phyloP scores from a whole-genome alignment of 1,139 yeast genomes.

The Suhomyces yuchorum region DNA sequence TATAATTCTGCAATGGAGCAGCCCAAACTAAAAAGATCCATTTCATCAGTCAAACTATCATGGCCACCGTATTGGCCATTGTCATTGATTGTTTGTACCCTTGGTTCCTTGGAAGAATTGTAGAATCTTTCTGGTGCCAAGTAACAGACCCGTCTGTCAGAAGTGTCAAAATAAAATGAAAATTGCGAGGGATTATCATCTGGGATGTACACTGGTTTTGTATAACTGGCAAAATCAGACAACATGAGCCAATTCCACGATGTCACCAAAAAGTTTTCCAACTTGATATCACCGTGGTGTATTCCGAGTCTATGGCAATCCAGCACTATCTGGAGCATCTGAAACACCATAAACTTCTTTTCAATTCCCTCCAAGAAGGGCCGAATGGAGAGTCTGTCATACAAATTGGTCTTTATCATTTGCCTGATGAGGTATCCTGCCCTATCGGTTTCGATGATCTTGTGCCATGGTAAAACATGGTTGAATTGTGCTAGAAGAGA shows the following conservation, averaged over 20 bases:
- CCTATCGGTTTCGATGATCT: constrained; percentile 82
- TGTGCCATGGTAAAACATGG: constrained; percentile 70
- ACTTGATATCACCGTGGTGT: constrained; percentile 87
- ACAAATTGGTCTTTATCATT: constrained; percentile 71
- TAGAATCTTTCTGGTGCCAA: constrained; percentile 92
- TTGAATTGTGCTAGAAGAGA: constrained; percentile 51
- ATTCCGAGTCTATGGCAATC: constrained; percentile 64
- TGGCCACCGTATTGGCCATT: constrained; percentile 30
- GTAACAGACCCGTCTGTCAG: constrained; percentile 84
- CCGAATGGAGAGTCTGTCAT: constrained; percentile 83
- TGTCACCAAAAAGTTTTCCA: constrained; percentile 84
- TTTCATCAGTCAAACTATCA: constrained; percentile 54
- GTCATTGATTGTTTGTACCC: constrained; percentile 27
- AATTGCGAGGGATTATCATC: constrained; percentile 96
- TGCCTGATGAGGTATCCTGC: constrained; percentile 92
- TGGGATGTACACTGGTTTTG: constrained; percentile 82
- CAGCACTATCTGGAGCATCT: constrained; percentile 61
- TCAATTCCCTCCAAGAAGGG: constrained; percentile 86
- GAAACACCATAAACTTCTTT: constrained; percentile 82
- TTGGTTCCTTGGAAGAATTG: constrained; percentile 24
- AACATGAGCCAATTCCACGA: constrained; percentile 87
- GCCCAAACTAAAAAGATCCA: constrained; percentile 91
- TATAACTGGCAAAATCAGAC: constrained; percentile 76
- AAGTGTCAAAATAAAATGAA: constrained; percentile 88
- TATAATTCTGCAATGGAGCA: constrained; percentile 91